phyloP scores from a whole-genome alignment of 148 eudicot genomes.

The Cornus controversa region DNA sequence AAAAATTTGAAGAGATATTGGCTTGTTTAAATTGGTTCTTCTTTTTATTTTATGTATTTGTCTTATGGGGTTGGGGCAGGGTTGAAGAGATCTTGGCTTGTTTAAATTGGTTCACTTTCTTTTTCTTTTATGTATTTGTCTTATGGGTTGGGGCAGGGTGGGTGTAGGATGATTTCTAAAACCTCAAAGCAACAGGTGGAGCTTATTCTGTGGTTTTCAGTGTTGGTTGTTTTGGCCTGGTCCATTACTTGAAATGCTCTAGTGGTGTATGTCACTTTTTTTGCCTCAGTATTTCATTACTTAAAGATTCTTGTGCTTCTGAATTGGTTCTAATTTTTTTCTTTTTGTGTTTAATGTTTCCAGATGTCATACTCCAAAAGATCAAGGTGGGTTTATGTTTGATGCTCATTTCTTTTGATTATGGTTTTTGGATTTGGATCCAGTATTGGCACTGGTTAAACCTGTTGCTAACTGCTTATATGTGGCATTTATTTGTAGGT shows the following conservation, averaged over 20 bases:
- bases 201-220: no score
- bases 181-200: no score
- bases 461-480: not conserved
- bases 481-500: slow-evolving; percentile 14
- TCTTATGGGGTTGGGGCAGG: no score
- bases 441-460: not conserved
- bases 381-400: slow-evolving; percentile 43
- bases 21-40: no score
- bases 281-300: not conserved
- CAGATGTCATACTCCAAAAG: slow-evolving; percentile 85
- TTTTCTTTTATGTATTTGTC: no score
- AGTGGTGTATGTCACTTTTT: not conserved
- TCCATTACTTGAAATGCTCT: not conserved
- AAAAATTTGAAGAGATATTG: no score
- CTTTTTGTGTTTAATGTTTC: not conserved
- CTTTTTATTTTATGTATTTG: no score
- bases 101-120: no score
- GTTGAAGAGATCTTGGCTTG: no score
- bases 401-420: not conserved
- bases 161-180: no score
- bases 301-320: not conserved
- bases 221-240: not conserved
- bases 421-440: not conserved
- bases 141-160: no score
- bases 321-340: not conserved